Percentiles rank a stretch among this genome's conserved stretches.
Evolutionary conservation across 163 green algal species (phyloP).

Genomic region (Chlorella variabilis): DNA sequence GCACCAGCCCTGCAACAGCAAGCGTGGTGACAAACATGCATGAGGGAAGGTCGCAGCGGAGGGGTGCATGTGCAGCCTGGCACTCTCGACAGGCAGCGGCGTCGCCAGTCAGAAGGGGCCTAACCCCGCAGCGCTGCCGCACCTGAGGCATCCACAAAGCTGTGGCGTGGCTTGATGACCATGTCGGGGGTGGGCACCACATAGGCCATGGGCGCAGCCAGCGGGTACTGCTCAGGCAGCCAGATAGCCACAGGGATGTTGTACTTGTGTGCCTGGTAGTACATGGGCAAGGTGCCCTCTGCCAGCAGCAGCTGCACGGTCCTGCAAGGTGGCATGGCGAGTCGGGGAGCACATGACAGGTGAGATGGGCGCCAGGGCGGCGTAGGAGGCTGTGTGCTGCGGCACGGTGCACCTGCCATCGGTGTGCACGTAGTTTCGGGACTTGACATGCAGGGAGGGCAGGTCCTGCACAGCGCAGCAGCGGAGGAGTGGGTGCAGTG

Average conservation of each 20-base stretch:
- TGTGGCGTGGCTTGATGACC: slow-evolving; percentile 88
- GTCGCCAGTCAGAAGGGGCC: no score
- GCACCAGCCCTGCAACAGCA: slow-evolving; percentile 54
- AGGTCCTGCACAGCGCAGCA: slow-evolving; percentile 52
- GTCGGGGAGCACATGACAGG: no score
- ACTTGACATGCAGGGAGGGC: slow-evolving; percentile 54
- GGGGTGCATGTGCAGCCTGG: no score
- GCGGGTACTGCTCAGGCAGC: slow-evolving; percentile 86
- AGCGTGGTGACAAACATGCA: not conserved
- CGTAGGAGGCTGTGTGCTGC: no score
- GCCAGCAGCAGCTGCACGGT: slow-evolving; percentile 72
- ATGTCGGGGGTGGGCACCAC: slow-evolving; percentile 91
- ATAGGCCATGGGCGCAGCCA: slow-evolving; percentile 76
- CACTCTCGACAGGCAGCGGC: no score
- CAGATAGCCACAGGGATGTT: slow-evolving; percentile 93
- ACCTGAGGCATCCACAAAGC: slow-evolving; percentile 74
- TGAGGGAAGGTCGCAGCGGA: no score
- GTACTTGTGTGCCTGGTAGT: slow-evolving; percentile 83
- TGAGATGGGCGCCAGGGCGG: no score
- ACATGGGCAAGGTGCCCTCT: slow-evolving; percentile 91
- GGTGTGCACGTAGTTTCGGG: slow-evolving; percentile 62
- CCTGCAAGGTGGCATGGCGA: slow-evolving; percentile 56
- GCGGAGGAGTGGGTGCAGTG: not conserved
- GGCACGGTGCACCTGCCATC: slow-evolving; percentile 65
- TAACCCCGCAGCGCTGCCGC: not conserved